phyloP scores from a whole-genome alignment of 805 yeast species.

The Candida germanica region DNA sequence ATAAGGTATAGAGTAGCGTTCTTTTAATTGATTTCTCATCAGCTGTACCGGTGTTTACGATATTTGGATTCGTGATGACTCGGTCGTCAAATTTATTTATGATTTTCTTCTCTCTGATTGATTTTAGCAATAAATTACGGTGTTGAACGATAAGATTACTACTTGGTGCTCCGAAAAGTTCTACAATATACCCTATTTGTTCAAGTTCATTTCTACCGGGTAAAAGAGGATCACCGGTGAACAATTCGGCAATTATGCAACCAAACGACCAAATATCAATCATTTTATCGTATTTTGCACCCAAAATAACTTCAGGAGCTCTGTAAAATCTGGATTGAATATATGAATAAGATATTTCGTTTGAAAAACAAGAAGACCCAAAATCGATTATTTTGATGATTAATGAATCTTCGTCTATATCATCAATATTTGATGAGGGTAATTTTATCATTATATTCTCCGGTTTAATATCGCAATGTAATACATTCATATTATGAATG shows the following conservation, averaged over 20 bases:
- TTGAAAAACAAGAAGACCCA: conserved; percentile 58
- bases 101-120: conserved; percentile 15
- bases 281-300: conserved; percentile 54
- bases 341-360: conserved; percentile 47
- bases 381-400: conserved; percentile 74
- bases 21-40: conserved; percentile 33
- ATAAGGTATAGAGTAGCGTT: conserved; percentile 35
- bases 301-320: conserved; percentile 75
- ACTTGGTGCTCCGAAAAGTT: conserved; percentile 47
- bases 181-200: conserved; percentile 41
- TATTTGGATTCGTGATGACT: conserved; percentile 1
- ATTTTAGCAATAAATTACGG: conserved; percentile 33
- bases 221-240: conserved; percentile 38
- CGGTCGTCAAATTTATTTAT: conserved; percentile 8
- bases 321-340: conserved; percentile 68
- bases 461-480: conserved; percentile 87
- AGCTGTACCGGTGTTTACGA: conserved; percentile 8
- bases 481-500: conserved; percentile 53
- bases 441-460: conserved; percentile 59
- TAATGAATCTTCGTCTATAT: conserved; percentile 31
- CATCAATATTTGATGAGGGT: conserved; percentile 21
- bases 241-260: conserved; percentile 39
- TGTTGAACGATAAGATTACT: conserved; percentile 36
- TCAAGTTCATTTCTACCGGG: conserved; percentile 51
- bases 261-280: conserved; percentile 54